Base-by-base conservation (phyloP, 371 early-diverging fungal genomes). In the Mucor circinelloides region DNA sequence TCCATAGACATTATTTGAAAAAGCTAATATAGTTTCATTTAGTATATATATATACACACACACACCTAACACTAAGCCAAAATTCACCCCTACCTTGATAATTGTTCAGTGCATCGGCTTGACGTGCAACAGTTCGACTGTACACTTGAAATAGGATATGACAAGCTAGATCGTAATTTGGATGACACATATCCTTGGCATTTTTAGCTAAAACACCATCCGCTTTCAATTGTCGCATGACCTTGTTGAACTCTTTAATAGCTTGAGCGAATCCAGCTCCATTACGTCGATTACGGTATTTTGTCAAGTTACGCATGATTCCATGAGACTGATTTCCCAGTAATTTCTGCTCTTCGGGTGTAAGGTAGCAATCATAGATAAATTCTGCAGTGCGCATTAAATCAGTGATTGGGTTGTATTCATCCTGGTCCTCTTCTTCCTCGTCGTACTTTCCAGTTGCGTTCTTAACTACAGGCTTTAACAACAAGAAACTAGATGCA, bases 1-100 rank as follows among this genome's bases (percentile, higher is more conserved):
- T 27, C 99, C 99, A 79, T 98, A 98, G 10, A 97, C 97, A 72
- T 93, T 90, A 77, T 96, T 94, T 9, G 95, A 95, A 69, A 97
- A 98, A 9, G 93, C 95, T 83, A 68, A 36, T 40, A 50, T 28
- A n/a, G 60, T 59, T 60, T 3, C 38, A 40, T 17, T 36, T 19
- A 58, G 32, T 6, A n/a, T 32, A n/a, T 21, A n/a, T n/a, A n/a
- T n/a, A n/a, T n/a, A n/a, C n/a, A n/a, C n/a, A n/a, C n/a, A n/a
- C n/a, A 1, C 8, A 34, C 17, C 3, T 23, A 34, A 36, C 13
- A 34, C 36, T 10, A 36, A 10, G 27, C 63, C 21, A 48, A 6
- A 36, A 30, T 30, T 44, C 10, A 36, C 13, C 9, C 34, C 61
- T 75, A 87, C 90, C 89, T 81, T 92, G 87, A 77, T 96, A 95